Evolutionary conservation across 352 stramenopile genomes (phyloP).

Genomic region (Saprolegnia diclina): DNA sequence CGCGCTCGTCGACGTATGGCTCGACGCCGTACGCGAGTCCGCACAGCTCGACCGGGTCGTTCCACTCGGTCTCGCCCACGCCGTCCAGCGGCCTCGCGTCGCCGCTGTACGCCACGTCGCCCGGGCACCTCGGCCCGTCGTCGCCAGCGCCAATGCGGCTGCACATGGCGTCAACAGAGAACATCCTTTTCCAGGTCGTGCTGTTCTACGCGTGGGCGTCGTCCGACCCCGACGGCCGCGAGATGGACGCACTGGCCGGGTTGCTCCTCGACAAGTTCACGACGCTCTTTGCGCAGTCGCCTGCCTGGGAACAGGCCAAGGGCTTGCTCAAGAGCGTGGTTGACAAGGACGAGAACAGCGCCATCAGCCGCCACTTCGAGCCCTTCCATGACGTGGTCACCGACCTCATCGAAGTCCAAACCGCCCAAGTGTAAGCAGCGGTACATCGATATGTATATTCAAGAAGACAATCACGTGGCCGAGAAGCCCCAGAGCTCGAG

Average conservation of each 20-base stretch:
- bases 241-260: constrained; percentile 41
- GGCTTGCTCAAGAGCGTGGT: constrained; percentile 41
- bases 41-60: constrained; percentile 27
- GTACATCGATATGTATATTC: neutral
- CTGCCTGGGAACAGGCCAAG: constrained; percentile 41
- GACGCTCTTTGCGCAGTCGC: constrained; percentile 38
- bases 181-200: constrained; percentile 52
- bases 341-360: constrained; percentile 35
- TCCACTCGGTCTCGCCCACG: constrained; percentile 12
- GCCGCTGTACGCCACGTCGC: neutral
- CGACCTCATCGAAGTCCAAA: constrained; percentile 4
- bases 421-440: neutral
- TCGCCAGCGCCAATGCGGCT: constrained; percentile 40
- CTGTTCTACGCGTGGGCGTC: constrained; percentile 46
- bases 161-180: constrained; percentile 71
- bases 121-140: neutral
- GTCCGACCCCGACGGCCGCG: constrained; percentile 43
- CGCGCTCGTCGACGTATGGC: constrained; percentile 23
- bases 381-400: constrained; percentile 7
- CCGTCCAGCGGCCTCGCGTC: neutral
- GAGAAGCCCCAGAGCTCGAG: constrained; percentile 82
- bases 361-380: constrained; percentile 30
- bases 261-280: constrained; percentile 54
- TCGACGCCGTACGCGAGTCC: constrained; percentile 33
- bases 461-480: neutral